Percentiles rank a stretch among this genome's conserved stretches.
These are phyloP conservation scores for Myrica gale DNA, from an alignment of 306 rosid species.

Conservation along the genomic window DNA sequence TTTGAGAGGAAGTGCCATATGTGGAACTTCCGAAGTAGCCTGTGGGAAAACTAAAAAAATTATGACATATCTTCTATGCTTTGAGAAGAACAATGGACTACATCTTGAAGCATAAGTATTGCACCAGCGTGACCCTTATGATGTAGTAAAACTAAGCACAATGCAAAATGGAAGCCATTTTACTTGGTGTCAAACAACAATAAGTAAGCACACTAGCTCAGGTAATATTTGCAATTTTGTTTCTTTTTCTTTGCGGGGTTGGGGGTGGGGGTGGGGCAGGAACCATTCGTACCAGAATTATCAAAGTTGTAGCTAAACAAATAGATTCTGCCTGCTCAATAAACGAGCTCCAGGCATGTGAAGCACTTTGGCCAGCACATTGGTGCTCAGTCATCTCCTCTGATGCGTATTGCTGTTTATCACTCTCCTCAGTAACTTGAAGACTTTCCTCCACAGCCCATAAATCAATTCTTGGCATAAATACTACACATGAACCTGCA, in stretches of 20 bases:
- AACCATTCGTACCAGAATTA: constrained; percentile 64
- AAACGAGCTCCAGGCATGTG: constrained; percentile 81
- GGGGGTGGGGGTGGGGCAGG: neutral
- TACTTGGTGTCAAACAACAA: neutral
- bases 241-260: no score
- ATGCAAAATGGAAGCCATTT: neutral
- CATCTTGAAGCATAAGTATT: constrained; percentile 7
- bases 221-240: neutral
- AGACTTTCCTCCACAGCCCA: constrained; percentile 70
- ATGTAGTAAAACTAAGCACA: neutral
- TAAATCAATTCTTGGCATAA: constrained; percentile 93
- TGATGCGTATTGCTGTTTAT: constrained; percentile 39
- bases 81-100: neutral
- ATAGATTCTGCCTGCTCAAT: constrained; percentile 83
- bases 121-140: constrained; percentile 5
- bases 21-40: constrained; percentile 88
- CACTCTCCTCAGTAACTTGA: constrained; percentile 45
- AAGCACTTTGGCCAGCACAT: constrained; percentile 37
- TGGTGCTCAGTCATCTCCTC: constrained; percentile 34
- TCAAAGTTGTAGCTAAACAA: constrained; percentile 66
- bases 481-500: constrained; percentile 54
- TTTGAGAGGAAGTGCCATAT: constrained; percentile 57
- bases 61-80: constrained; percentile 6
- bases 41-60: constrained; percentile 38
- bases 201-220: neutral